A percentile compares a stretch with the other conserved stretches of the same genome.
Conservation (phyloP, 305 asterid species). For the Nicotiana rustica region DNA sequence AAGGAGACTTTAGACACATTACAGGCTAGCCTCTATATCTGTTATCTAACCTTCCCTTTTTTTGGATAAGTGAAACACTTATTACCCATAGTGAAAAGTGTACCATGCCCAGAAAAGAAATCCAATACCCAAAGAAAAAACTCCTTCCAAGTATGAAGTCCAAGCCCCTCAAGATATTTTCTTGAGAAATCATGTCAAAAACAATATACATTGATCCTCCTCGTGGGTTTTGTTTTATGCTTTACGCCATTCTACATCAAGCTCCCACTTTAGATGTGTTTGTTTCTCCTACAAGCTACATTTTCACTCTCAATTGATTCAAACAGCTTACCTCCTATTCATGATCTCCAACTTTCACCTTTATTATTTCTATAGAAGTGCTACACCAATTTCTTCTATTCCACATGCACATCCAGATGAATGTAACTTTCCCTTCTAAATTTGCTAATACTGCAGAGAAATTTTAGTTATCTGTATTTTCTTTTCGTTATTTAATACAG, state of each 20-base stretch:
- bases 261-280: not conserved
- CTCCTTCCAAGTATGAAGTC: conserved; percentile 22
- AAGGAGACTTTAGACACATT: conserved; percentile 26
- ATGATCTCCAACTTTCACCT: conserved; percentile 15
- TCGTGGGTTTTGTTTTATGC: conserved; percentile 5
- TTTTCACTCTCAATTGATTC: conserved; percentile 25
- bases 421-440: conserved; percentile 1
- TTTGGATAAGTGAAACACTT: not conserved
- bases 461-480: not conserved
- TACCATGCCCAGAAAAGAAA: not conserved
- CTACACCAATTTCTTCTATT: conserved; percentile 28
- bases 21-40: not conserved
- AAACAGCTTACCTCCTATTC: conserved; percentile 21
- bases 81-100: not conserved
- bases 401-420: conserved; percentile 3
- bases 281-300: conserved; percentile 27
- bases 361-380: conserved; percentile 14
- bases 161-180: not conserved
- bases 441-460: not conserved
- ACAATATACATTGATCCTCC: conserved; percentile 16
- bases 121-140: conserved; percentile 14
- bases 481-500: not conserved
- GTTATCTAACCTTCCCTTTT: not conserved
- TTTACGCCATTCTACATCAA: not conserved
- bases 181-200: not conserved